Percentiles rank a stretch among this genome's conserved stretches.
Evolutionary conservation across 2,329 filamentous ascomycete genomes (phyloP).

Genomic region (Bipolaris bicolor): DNA sequence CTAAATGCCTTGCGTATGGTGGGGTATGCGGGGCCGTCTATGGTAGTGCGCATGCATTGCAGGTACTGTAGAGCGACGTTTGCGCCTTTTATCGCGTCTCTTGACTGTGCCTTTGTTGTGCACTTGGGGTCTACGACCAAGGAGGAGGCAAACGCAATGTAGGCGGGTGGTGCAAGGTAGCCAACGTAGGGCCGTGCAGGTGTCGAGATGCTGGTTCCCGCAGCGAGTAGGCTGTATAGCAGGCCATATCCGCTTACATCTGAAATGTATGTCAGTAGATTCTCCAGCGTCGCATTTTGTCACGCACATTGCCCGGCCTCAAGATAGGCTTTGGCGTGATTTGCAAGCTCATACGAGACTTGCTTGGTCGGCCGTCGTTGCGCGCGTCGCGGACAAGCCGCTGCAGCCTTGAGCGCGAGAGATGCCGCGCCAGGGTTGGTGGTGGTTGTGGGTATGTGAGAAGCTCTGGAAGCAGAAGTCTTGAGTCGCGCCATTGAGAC

Average conservation of each 20-base stretch:
- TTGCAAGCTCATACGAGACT: constrained; percentile 43
- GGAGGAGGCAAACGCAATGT: constrained; percentile 79
- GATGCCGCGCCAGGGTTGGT: constrained; percentile 5
- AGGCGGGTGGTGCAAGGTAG: constrained; percentile 71
- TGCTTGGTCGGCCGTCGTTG: constrained; percentile 41
- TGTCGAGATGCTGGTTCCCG: constrained; percentile 42
- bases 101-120: constrained; percentile 72
- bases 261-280: constrained; percentile 19
- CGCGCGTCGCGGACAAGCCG: constrained; percentile 31
- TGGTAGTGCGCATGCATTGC: constrained; percentile 66
- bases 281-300: too few relatives aligned
- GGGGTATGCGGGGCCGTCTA: constrained; percentile 71
- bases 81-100: constrained; percentile 67
- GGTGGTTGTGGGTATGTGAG: not conserved
- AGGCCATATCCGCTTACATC: constrained; percentile 45
- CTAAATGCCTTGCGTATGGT: constrained; percentile 73
- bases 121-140: constrained; percentile 80
- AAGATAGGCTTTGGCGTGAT: constrained; percentile 47
- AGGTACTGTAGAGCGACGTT: constrained; percentile 73
- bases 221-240: constrained; percentile 42
- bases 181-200: constrained; percentile 53
- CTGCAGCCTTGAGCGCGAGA: constrained; percentile 31
- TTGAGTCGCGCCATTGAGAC: constrained; percentile 8
- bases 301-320: constrained; percentile 44
- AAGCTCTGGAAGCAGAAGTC: not conserved